Evolutionary conservation across 495 filamentous ascomycete species (phyloP), one percentile per base, ranked within the genome.

Genomic region (Aspergillus sclerotiicarbonarius): DNA sequence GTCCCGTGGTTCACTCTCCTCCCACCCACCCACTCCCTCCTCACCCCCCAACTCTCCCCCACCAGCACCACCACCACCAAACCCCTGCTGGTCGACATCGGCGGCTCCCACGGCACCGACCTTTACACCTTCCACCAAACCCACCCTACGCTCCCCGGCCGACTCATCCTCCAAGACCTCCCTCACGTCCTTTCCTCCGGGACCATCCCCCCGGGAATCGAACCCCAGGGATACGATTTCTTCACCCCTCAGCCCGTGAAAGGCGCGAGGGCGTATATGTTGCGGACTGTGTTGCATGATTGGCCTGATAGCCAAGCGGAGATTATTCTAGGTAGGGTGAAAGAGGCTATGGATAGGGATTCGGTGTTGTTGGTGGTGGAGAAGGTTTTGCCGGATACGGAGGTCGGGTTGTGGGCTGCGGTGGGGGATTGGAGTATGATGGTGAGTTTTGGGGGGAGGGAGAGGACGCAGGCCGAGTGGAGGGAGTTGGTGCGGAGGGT

Each of bases 331-430:
- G 57, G 61, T 9, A 64, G 70, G 12, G 53, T 81, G 6, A 68
- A 62, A 0, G 65, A 65, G 0, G 81, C 80, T 0, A 74, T 85
- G 64, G 64, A 56, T 5, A 63, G 55, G 2, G 76, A 69, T 3
- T 73, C 79, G 30, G 69, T 73, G 59, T 69, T 71, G 53, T 53
- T 84, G 9, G 61, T 84, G n/a, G 68, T 70, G 31, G 83, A 84
- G 33, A 46, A 13, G 20, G 50, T 66, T 10, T 16, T 64, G 21
- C 58, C 64, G 0, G 56, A 71, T 32, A 55, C 51, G 8, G 57
- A 44, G 0, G 59, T 58, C 13, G 20, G 55, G 0, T 10, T 59
- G 18, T 21, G 47, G 6, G 58, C 60, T 10, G 65, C 58, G 1
- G 43, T 60, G 7, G 48, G 71, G 4, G 80, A 82, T 58, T 55